A percentile compares a stretch with the other conserved stretches of the same genome.
phyloP scores from a whole-genome alignment of 192 early-diverging fungal species.

The Diversispora eburnea region DNA sequence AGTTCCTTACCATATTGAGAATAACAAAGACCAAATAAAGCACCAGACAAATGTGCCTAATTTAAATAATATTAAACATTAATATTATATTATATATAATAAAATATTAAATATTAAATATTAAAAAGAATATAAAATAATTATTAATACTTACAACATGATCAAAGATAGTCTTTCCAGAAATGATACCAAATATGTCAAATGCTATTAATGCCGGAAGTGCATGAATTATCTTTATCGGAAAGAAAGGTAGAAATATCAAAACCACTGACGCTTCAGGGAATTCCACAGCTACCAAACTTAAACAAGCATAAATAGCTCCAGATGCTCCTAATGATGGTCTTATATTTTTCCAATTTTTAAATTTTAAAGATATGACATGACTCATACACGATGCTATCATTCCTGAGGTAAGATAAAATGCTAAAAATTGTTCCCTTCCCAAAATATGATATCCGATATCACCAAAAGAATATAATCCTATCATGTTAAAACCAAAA shows the following conservation, averaged over 20 bases:
- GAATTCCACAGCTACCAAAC: constrained; percentile 51
- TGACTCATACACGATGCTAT: constrained; percentile 67
- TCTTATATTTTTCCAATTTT: constrained; percentile 42
- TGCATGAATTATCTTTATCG: constrained; percentile 54
- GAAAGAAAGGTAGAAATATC: constrained; percentile 58
- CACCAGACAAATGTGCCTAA: too few relatives aligned
- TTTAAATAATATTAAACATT: too few relatives aligned
- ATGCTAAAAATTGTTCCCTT: constrained; percentile 68
- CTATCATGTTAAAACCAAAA: constrained; percentile 79
- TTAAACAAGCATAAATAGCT: constrained; percentile 70
- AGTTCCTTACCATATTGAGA: too few relatives aligned
- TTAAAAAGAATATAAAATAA: not conserved
- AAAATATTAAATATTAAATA: too few relatives aligned
- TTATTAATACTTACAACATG: constrained; percentile 59
- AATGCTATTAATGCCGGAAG: constrained; percentile 66
- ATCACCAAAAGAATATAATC: constrained; percentile 63
- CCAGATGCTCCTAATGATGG: constrained; percentile 82
- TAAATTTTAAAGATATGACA: constrained; percentile 43
- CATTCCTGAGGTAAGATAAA: constrained; percentile 73
- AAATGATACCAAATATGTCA: constrained; percentile 70
- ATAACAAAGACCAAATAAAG: too few relatives aligned
- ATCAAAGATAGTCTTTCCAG: constrained; percentile 71
- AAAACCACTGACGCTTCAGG: constrained; percentile 57
- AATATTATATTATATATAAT: too few relatives aligned
- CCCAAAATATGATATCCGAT: constrained; percentile 51